Evolutionary conservation across 331 rosid genomes (phyloP).

Genomic region (Spiraea crenata): DNA sequence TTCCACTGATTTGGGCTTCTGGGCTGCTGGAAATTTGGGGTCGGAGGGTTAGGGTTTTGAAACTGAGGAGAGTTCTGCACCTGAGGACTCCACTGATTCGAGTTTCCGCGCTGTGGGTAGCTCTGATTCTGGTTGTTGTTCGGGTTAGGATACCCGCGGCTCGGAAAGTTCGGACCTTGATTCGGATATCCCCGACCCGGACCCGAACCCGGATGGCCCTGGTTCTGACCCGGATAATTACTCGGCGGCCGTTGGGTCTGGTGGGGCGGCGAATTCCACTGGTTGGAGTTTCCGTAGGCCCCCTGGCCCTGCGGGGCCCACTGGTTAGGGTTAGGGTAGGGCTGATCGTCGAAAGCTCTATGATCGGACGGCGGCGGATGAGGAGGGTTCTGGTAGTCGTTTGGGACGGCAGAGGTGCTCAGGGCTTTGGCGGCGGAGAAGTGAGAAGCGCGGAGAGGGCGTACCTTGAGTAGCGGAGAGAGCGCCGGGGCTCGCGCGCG

Average conservation of each 20-base stretch:
- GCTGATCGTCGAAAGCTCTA: constrained; percentile 16
- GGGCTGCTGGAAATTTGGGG: constrained; percentile 46
- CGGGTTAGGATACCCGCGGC: constrained; percentile 29
- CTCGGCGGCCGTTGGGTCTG: constrained; percentile 27
- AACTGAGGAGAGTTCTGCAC: constrained; percentile 11
- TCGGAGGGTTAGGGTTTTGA: constrained; percentile 31
- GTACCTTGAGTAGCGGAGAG: constrained; percentile 52
- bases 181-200: constrained; percentile 25
- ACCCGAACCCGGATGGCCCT: constrained; percentile 24
- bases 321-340: constrained; percentile 7
- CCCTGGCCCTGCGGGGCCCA: constrained; percentile 26
- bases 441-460: constrained; percentile 28
- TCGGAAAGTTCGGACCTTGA: constrained; percentile 18
- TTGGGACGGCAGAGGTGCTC: constrained; percentile 2
- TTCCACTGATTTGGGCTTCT: constrained; percentile 39
- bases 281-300: constrained; percentile 27
- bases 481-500: constrained; percentile 39
- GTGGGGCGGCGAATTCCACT: constrained; percentile 35
- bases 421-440: constrained; percentile 9
- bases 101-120: constrained; percentile 30
- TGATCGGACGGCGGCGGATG: constrained; percentile 31
- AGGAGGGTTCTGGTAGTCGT: constrained; percentile 24
- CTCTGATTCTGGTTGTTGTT: constrained; percentile 22
- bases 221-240: constrained; percentile 36
- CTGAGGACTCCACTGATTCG: constrained; percentile 24